A percentile compares a stretch with the other conserved stretches of the same genome.
phyloP scores from a whole-genome alignment of 192 early-diverging fungal species.

The Backusella australiensis region DNA sequence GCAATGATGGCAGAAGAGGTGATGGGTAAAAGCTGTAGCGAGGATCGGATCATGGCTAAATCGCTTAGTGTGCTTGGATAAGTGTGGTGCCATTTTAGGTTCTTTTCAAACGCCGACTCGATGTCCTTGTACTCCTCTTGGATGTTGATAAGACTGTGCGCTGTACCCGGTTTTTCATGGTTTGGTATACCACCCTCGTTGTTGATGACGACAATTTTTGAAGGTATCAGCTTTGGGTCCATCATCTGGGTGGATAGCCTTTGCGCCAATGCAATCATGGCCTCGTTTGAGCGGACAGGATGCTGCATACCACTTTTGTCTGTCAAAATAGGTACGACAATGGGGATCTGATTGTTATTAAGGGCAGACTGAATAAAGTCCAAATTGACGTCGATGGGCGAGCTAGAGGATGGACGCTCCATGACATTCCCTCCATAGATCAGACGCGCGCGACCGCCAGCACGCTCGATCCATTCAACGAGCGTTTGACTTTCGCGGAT shows the following conservation, averaged over 20 bases:
- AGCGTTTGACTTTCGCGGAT: conserved; percentile 55
- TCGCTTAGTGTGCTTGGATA: conserved; percentile 37
- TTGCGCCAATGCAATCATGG: conserved; percentile 51
- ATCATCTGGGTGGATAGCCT: conserved; percentile 29
- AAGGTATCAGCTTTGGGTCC: conserved; percentile 36
- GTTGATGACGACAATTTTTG: conserved; percentile 69
- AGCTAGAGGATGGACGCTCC: background rate
- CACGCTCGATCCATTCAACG: conserved; percentile 69
- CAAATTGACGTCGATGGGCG: conserved; percentile 10
- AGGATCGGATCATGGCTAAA: conserved; percentile 61
- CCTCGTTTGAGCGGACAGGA: conserved; percentile 49
- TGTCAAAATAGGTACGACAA: conserved; percentile 49
- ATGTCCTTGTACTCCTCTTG: conserved; percentile 72
- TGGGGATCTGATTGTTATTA: conserved; percentile 62
- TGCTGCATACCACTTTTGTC: conserved; percentile 34
- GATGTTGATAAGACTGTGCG: conserved; percentile 78
- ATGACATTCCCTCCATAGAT: conserved; percentile 65
- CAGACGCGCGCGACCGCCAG: conserved; percentile 68
- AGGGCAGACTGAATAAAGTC: conserved; percentile 58
- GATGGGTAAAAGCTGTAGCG: conserved; percentile 66
- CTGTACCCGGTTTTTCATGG: conserved; percentile 44
- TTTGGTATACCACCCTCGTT: conserved; percentile 64
- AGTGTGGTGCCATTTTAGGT: conserved; percentile 29
- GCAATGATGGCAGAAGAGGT: conserved; percentile 79
- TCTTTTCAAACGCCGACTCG: conserved; percentile 27